Conservation (phyloP, 164 flowering plant genomes). For the Paratinospora sagittata region DNA sequence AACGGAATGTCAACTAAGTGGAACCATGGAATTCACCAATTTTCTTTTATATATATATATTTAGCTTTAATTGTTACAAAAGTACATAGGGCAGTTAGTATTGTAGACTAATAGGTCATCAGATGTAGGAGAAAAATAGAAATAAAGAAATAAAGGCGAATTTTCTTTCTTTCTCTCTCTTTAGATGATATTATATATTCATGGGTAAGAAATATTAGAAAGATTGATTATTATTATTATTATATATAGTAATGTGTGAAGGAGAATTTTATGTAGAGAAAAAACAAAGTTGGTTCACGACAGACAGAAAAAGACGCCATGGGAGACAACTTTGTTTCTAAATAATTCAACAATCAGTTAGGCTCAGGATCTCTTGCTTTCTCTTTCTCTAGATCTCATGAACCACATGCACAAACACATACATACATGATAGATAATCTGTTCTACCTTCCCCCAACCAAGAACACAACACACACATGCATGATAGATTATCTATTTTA, state of each 20-base stretch:
- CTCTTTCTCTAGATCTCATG: background rate
- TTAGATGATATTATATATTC: background rate
- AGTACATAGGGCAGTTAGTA: background rate
- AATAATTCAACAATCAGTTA: constrained; percentile 4
- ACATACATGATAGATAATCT: background rate
- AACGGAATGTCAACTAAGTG: constrained; percentile 16
- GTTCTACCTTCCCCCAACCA: background rate
- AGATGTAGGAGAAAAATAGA: background rate
- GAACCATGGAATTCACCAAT: constrained; percentile 1
- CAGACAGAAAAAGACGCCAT: constrained; percentile 11
- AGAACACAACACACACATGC: background rate
- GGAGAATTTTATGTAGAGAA: background rate
- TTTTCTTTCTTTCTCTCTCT: background rate
- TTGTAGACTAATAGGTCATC: background rate
- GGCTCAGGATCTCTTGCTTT: background rate
- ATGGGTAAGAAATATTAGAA: background rate
- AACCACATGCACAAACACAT: background rate
- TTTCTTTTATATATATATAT: background rate
- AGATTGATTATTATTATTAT: background rate
- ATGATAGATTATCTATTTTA: background rate
- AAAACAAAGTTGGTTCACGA: constrained; percentile 7
- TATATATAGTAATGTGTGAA: background rate
- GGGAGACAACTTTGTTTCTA: constrained; percentile 8
- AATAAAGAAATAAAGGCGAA: background rate
- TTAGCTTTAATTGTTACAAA: too few species aligned